These are phyloP conservation scores for Yarrowia sp. DNA, from an alignment of 805 yeast genomes.

Conservation along the genomic window DNA sequence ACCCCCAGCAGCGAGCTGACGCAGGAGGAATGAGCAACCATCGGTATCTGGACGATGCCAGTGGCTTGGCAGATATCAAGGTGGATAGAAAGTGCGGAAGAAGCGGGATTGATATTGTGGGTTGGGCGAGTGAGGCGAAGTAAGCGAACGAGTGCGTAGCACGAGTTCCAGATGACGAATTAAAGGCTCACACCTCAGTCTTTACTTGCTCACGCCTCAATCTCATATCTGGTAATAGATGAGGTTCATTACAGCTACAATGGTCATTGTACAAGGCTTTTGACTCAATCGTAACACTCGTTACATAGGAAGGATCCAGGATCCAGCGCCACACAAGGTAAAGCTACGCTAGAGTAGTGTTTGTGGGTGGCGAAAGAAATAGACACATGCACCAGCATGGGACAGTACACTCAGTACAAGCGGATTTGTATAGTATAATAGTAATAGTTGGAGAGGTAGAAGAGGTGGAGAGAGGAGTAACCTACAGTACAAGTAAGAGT, in stretches of 20 bases:
- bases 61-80: slow-evolving; percentile 72
- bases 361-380: neutral
- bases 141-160: slow-evolving; percentile 41
- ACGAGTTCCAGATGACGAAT: too few relatives aligned
- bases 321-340: neutral
- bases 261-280: too few relatives aligned
- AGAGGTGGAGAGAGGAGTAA: too few relatives aligned
- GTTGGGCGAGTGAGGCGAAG: slow-evolving; percentile 80
- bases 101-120: slow-evolving; percentile 86
- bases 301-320: too few relatives aligned
- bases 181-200: too few relatives aligned
- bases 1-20: slow-evolving; percentile 85
- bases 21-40: slow-evolving; percentile 96
- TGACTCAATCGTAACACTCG: too few relatives aligned
- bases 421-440: slow-evolving; percentile 11
- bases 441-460: too few relatives aligned
- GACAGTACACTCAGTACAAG: neutral
- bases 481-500: too few relatives aligned
- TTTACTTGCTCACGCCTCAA: too few relatives aligned
- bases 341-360: slow-evolving; percentile 20
- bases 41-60: slow-evolving; percentile 78
- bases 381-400: neutral
- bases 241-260: too few relatives aligned
- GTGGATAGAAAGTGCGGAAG: slow-evolving; percentile 80
- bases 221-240: too few relatives aligned